phyloP scores from a whole-genome alignment of 2,329 filamentous ascomycete genomes.

The Beauveria sp. region DNA sequence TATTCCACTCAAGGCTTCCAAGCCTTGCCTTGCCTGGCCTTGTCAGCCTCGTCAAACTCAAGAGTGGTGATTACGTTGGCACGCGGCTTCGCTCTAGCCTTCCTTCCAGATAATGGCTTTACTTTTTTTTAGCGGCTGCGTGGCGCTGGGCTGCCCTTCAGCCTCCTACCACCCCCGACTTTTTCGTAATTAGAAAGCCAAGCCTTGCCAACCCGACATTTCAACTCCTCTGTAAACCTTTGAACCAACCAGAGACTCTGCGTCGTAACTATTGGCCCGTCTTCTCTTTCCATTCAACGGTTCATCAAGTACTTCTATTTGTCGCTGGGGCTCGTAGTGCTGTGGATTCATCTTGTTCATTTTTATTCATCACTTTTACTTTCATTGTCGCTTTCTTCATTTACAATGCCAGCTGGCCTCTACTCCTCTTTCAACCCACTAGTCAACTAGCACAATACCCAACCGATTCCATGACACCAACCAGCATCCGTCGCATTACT shows the following conservation, averaged over 20 bases:
- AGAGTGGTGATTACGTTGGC: not conserved
- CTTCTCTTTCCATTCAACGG: no score
- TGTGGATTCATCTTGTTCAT: no score
- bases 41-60: not conserved
- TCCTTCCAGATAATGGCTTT: not conserved
- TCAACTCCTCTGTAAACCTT: no score
- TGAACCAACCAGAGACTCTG: not conserved
- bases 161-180: not conserved
- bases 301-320: no score
- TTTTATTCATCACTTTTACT: no score
- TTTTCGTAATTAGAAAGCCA: not conserved
- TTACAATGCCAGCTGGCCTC: no score
- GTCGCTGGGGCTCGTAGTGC: no score
- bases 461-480: not conserved
- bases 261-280: not conserved
- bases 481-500: not conserved
- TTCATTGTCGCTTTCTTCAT: no score
- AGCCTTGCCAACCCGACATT: not conserved
- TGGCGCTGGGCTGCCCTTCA: constrained; percentile 1
- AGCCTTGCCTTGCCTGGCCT: no score
- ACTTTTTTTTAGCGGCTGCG: not conserved
- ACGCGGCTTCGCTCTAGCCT: not conserved
- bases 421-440: not conserved
- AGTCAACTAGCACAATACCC: not conserved
- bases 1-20: no score